Percentiles rank a stretch among this genome's conserved stretches.
Evolutionary conservation across 257 asterid genomes (phyloP).

Genomic region (Anisodus acutangulus): DNA sequence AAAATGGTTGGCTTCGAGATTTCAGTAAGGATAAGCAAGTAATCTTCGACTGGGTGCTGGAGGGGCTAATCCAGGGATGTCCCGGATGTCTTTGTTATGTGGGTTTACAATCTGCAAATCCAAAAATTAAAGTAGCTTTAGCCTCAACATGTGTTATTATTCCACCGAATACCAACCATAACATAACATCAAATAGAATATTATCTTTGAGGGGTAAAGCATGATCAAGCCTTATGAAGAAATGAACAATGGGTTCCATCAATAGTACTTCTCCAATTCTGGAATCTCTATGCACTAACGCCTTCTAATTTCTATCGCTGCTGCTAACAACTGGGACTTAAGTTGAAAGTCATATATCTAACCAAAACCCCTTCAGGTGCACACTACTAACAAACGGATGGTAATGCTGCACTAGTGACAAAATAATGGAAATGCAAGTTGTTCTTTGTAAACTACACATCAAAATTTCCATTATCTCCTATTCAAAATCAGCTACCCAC

Average conservation of each 20-base stretch:
- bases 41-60: conserved; percentile 84
- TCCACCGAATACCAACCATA: neutral
- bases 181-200: neutral
- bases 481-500: conserved; percentile 14
- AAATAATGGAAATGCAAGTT: conserved; percentile 12
- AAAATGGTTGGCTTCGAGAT: neutral
- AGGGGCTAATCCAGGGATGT: conserved; percentile 96
- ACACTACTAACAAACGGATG: neutral
- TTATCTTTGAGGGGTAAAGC: neutral
- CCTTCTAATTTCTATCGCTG: neutral
- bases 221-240: neutral
- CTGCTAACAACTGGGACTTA: neutral
- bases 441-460: neutral
- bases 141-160: neutral
- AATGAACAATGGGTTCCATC: conserved; percentile 7
- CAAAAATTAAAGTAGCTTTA: neutral
- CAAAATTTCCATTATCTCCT: neutral
- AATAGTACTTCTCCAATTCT: neutral
- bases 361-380: neutral
- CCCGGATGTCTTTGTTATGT: conserved; percentile 75
- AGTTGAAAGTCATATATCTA: neutral
- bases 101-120: conserved; percentile 83
- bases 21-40: conserved; percentile 58
- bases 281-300: neutral
- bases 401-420: neutral